Base-by-base conservation (phyloP, 805 yeast species). In the Wickerhamomyces rabaulensis region DNA sequence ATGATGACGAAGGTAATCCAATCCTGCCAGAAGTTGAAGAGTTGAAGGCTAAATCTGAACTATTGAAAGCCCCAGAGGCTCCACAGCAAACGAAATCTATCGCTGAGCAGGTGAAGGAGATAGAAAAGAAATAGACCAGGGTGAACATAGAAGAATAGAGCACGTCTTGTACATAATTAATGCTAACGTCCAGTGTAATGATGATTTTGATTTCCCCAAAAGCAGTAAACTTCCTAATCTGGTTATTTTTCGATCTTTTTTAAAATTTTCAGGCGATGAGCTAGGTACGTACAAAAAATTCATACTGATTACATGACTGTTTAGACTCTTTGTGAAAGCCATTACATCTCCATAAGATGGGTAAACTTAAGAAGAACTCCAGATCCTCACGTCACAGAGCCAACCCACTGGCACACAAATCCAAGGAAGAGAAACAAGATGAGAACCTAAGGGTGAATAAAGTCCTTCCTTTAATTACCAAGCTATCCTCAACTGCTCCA, bases 331-430 rank as follows among this genome's bases (percentile, higher is more conserved):
- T n/a, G n/a, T n/a, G n/a, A n/a, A n/a, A n/a, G n/a, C n/a, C n/a
- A n/a, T n/a, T n/a, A 12, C 3, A 27, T 12, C 2, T n/a, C 4
- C 12, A 6, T 6, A 22, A 3, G 9, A 86, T 86, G 95, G 95
- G 86, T 41, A 86, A 85, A 65, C 74, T 86, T 37, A 86, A 83
- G 73, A 84, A 79, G 62, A 79, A 79, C 62, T 76, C 82, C 2
- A 78, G 76, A 68, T 66, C 74, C 3, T 70, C 82, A 0, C 60
- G 62, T 43, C 61, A 65, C 23, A 67, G 71, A 51, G 56, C 61
- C 16, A 68, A 64, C 47, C 75, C 73, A 15, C 52, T 67, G 20
- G 58, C 56, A 3, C 52, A 54, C 22, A 51, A 51, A 33, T 56
- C 53, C 9, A 68, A 65, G 38, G 76, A 72, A 45, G 77, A 40